These are phyloP conservation scores for Boletus subparvulus DNA, from an alignment of 768 basidiomycete species.

Conservation along the genomic window DNA sequence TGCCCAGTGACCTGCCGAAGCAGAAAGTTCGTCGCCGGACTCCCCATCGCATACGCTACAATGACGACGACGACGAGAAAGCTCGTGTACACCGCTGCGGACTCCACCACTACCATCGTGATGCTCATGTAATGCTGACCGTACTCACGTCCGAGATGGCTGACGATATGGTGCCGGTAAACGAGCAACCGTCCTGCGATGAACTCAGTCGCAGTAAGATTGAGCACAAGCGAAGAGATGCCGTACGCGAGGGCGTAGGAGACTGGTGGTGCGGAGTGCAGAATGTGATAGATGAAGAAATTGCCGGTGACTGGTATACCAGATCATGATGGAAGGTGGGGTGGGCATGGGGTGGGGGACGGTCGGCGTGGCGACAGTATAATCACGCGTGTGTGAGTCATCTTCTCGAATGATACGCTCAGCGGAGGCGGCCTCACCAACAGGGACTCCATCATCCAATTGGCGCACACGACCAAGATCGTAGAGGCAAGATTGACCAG, in stretches of 20 bases:
- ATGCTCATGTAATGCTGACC: slow-evolving; percentile 39
- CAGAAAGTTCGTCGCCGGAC: slow-evolving; percentile 42
- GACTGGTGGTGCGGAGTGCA: neutral
- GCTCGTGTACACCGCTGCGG: slow-evolving; percentile 44
- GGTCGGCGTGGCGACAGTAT: neutral
- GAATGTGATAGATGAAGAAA: slow-evolving; percentile 29
- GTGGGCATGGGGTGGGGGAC: neutral
- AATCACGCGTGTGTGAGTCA: neutral
- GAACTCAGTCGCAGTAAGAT: slow-evolving; percentile 28
- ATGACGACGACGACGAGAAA: slow-evolving; percentile 42
- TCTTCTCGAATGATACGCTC: neutral
- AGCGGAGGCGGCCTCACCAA: neutral
- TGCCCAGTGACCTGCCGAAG: slow-evolving; percentile 27
- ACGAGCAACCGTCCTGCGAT: slow-evolving; percentile 31
- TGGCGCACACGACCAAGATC: neutral
- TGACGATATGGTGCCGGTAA: slow-evolving; percentile 21
- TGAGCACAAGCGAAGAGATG: slow-evolving; percentile 26
- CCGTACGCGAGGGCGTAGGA: slow-evolving; percentile 25
- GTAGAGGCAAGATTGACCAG: neutral
- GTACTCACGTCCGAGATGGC: slow-evolving; percentile 34
- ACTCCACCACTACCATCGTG: slow-evolving; percentile 42
- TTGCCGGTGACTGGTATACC: neutral
- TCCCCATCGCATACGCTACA: slow-evolving; percentile 39
- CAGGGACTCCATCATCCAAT: slow-evolving; percentile 12
- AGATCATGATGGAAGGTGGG: too few relatives aligned